Percentiles rank a stretch among this genome's conserved stretches.
Conservation (phyloP, 305 asterid species). For the Withania somnifera region DNA sequence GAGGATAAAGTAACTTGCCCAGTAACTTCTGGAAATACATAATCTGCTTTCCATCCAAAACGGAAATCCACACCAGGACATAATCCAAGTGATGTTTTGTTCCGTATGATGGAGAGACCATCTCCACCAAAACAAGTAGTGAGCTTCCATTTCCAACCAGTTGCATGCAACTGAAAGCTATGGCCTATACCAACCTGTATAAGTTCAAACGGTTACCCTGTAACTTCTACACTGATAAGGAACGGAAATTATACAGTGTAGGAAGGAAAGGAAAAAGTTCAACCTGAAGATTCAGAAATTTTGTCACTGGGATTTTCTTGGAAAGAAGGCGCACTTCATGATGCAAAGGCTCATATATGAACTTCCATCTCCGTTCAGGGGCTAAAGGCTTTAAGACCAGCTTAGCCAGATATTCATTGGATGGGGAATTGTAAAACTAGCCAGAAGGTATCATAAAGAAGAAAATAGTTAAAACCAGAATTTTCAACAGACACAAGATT, state of each 20-base stretch:
- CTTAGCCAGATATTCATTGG: slow-evolving; percentile 67
- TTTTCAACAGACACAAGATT: neutral
- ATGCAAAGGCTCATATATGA: slow-evolving; percentile 67
- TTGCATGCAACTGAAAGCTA: slow-evolving; percentile 74
- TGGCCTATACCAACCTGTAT: slow-evolving; percentile 90
- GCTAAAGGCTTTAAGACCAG: slow-evolving; percentile 66
- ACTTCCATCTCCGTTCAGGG: slow-evolving; percentile 69
- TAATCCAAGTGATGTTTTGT: slow-evolving; percentile 77
- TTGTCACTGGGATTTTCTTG: slow-evolving; percentile 78
- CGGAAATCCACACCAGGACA: slow-evolving; percentile 89
- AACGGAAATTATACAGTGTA: neutral
- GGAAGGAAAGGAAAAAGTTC: neutral
- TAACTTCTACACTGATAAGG: neutral
- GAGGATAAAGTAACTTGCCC: slow-evolving; percentile 43
- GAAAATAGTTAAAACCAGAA: neutral
- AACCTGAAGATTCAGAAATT: slow-evolving; percentile 89
- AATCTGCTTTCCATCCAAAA: slow-evolving; percentile 95
- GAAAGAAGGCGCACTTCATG: slow-evolving; percentile 90
- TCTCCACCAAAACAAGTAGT: slow-evolving; percentile 75
- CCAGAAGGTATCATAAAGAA: slow-evolving; percentile 10
- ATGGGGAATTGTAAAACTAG: slow-evolving; percentile 73
- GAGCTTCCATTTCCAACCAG: slow-evolving; percentile 98
- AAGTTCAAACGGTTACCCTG: neutral
- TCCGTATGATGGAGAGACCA: slow-evolving; percentile 68
- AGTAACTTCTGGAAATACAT: slow-evolving; percentile 75